A percentile compares a stretch with the other conserved stretches of the same genome.
These are phyloP conservation scores for Xylariaceae sp. DNA, from an alignment of 2,329 filamentous ascomycete genomes.

Conservation along the genomic window DNA sequence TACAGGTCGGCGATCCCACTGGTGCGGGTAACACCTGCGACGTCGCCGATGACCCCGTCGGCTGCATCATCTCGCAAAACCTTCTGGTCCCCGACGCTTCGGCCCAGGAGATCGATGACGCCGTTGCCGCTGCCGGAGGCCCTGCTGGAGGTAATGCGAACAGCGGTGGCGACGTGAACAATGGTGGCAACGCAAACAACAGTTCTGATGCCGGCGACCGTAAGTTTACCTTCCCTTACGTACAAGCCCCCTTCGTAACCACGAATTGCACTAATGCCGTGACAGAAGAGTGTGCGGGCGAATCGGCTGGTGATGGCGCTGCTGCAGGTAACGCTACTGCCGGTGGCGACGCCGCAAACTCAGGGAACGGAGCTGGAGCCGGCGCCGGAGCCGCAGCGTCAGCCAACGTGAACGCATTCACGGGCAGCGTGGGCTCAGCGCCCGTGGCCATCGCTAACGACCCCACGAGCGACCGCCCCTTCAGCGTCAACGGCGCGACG, in stretches of 20 bases:
- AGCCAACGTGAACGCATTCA: conserved; percentile 54
- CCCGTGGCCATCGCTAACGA: conserved; percentile 49
- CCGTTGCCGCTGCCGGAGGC: conserved; percentile 49
- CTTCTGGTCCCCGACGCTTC: conserved; percentile 62
- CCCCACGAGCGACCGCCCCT: conserved; percentile 49
- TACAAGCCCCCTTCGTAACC: too few relatives aligned
- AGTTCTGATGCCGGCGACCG: conserved; percentile 11
- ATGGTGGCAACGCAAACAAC: conserved; percentile 4
- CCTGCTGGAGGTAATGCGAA: conserved; percentile 11
- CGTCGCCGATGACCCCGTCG: conserved; percentile 53
- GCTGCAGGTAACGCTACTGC: conserved; percentile 16
- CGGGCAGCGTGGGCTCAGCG: conserved; percentile 50
- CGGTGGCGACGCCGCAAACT: conserved; percentile 3
- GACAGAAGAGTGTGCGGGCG: conserved; percentile 5
- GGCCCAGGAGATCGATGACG: conserved; percentile 59
- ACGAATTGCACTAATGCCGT: too few relatives aligned
- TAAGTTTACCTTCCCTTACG: not conserved
- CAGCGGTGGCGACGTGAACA: conserved; percentile 2
- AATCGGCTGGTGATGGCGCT: conserved; percentile 18
- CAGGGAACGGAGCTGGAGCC: too few relatives aligned
- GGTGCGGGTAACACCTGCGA: conserved; percentile 62
- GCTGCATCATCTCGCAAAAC: conserved; percentile 63
- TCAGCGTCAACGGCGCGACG: conserved; percentile 60
- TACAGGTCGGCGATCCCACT: conserved; percentile 45
- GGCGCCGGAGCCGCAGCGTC: conserved; percentile 28